These are phyloP conservation scores for Neurospora pannonica DNA, from an alignment of 495 filamentous ascomycete species.

Conservation along the genomic window DNA sequence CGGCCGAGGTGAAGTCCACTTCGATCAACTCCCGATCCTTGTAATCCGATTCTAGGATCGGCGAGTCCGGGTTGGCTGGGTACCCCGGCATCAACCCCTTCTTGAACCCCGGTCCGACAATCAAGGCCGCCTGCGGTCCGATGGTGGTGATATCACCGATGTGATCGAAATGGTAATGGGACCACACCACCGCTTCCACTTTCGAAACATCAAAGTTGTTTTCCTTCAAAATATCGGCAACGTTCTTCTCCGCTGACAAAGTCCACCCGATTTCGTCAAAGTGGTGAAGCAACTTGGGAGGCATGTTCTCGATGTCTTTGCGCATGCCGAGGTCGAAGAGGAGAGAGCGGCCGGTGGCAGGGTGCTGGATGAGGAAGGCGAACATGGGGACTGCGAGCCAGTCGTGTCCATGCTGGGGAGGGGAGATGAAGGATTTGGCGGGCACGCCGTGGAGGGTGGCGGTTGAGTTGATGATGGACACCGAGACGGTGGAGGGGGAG, in stretches of 20 bases:
- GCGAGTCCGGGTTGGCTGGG: constrained; percentile 32
- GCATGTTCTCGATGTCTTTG: constrained; percentile 39
- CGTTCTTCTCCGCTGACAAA: constrained; percentile 35
- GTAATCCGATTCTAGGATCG: constrained; percentile 37
- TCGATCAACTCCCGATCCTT: constrained; percentile 32
- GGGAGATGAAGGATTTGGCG: constrained; percentile 27
- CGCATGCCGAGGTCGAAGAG: constrained; percentile 52
- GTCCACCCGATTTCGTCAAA: constrained; percentile 9
- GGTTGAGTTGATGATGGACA: constrained; percentile 48
- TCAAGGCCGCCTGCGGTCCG: constrained; percentile 36
- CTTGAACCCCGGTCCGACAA: constrained; percentile 51
- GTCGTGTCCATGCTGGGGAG: constrained; percentile 32
- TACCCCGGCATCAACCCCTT: constrained; percentile 38
- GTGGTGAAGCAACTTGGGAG: constrained; percentile 23
- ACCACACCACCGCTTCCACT: constrained; percentile 53
- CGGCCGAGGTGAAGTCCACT: constrained; percentile 28
- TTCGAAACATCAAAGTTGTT: constrained; percentile 31
- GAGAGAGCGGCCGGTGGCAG: constrained; percentile 29
- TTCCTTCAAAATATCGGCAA: constrained; percentile 41
- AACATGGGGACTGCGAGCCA: constrained; percentile 35
- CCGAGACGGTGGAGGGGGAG: constrained; percentile 36
- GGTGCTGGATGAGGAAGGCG: constrained; percentile 48
- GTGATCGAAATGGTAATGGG: constrained; percentile 55
- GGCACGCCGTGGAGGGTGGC: constrained; percentile 25
- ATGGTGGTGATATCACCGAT: constrained; percentile 46